Evolutionary conservation across 495 filamentous ascomycete species (phyloP).

Genomic region (Astrothelium subdiscretum): DNA sequence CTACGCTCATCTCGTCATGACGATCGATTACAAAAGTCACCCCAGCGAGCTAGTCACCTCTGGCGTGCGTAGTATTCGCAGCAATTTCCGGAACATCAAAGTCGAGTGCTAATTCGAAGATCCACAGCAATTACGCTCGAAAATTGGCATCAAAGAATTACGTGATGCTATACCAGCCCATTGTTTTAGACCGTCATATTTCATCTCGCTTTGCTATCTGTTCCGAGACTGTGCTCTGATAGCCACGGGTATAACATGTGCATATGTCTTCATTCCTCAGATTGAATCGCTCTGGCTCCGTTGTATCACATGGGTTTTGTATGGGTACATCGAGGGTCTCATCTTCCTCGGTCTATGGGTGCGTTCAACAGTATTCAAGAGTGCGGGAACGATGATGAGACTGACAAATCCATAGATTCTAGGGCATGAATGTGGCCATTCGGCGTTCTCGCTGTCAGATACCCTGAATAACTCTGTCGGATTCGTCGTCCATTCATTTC

Average conservation of each 20-base stretch:
- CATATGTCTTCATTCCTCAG: background rate
- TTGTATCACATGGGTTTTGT: background rate
- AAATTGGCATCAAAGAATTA: background rate
- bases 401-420: slow-evolving; percentile 1
- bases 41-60: background rate
- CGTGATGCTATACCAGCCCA: background rate
- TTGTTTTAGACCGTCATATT: background rate
- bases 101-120: background rate
- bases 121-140: background rate
- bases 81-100: background rate
- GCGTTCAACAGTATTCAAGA: background rate
- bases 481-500: slow-evolving; percentile 69
- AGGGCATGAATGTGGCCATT: slow-evolving; percentile 7
- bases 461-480: slow-evolving; percentile 75
- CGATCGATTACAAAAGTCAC: background rate
- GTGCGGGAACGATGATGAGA: background rate
- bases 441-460: slow-evolving; percentile 69
- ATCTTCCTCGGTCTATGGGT: background rate
- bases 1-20: background rate
- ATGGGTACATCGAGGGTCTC: background rate
- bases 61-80: background rate
- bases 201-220: background rate
- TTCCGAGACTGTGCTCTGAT: background rate
- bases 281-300: background rate
- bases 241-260: background rate